Evolutionary conservation across 1,139 yeast genomes (phyloP).

Genomic region (Meyerozyma smithsonii): DNA sequence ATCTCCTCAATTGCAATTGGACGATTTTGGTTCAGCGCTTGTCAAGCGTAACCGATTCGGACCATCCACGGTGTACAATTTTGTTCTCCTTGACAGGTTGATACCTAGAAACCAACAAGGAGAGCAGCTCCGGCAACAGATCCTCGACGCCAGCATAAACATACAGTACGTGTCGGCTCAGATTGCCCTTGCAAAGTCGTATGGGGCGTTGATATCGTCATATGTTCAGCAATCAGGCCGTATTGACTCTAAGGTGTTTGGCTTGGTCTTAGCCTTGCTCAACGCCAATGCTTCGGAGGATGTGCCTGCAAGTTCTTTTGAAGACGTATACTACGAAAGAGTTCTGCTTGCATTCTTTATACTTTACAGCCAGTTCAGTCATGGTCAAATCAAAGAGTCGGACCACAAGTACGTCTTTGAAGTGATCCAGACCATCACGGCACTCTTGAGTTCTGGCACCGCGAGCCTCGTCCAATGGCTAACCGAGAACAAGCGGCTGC

Average conservation of each 20-base stretch:
- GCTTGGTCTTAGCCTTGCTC: conserved; percentile 46
- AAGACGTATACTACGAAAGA: conserved; percentile 55
- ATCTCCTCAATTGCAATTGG: conserved; percentile 45
- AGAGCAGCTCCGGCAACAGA: conserved; percentile 45
- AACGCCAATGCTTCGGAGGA: conserved; percentile 52
- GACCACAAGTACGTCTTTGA: conserved; percentile 28
- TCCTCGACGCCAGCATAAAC: conserved; percentile 59
- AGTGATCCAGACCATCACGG: conserved; percentile 36
- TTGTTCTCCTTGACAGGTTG: conserved; percentile 58
- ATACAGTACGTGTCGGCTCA: conserved; percentile 66
- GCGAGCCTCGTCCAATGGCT: conserved; percentile 42
- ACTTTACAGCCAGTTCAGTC: conserved; percentile 41
- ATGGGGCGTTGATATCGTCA: conserved; percentile 74
- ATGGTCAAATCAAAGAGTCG: conserved; percentile 21
- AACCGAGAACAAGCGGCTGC: conserved; percentile 26
- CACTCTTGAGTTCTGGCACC: conserved; percentile 42
- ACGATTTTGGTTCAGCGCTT: conserved; percentile 52
- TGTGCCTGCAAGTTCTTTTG: conserved; percentile 42
- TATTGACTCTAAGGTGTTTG: conserved; percentile 33
- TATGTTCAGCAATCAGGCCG: conserved; percentile 31
- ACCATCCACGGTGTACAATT: conserved; percentile 51
- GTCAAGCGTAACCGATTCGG: conserved; percentile 49
- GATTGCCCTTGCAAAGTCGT: conserved; percentile 62
- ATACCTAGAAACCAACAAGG: conserved; percentile 47
- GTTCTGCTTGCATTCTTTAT: conserved; percentile 68